Evolutionary conservation across 805 yeast genomes (phyloP).

Genomic region (Wickerhamiella brachini): DNA sequence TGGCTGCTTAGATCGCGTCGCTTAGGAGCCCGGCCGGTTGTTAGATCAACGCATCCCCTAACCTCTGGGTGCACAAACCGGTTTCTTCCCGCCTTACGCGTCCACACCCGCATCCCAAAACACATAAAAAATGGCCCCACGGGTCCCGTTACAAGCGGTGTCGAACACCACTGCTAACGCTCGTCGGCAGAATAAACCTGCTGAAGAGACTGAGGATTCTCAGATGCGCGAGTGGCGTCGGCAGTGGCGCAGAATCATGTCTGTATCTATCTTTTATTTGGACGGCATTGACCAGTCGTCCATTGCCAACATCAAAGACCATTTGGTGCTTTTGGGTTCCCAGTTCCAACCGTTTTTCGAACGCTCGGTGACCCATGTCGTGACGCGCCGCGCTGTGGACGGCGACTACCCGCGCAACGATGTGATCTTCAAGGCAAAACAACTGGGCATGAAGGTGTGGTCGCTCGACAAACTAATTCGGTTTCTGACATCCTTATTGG

Average conservation of each 20-base stretch:
- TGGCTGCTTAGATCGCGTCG: too few relatives aligned
- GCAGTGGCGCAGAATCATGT: constrained; percentile 50
- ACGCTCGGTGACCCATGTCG: constrained; percentile 56
- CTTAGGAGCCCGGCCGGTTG: too few relatives aligned
- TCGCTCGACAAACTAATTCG: constrained; percentile 71
- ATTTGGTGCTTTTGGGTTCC: constrained; percentile 23
- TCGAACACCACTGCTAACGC: neutral
- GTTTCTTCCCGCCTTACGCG: neutral
- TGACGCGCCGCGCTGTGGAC: constrained; percentile 46
- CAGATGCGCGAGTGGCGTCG: constrained; percentile 37
- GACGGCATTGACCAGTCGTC: constrained; percentile 31
- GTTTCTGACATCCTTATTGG: constrained; percentile 35
- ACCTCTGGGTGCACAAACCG: neutral
- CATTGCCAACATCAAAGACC: constrained; percentile 18
- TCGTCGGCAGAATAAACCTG: neutral
- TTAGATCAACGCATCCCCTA: neutral
- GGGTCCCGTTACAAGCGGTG: constrained; percentile 8
- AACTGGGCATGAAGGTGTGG: constrained; percentile 69
- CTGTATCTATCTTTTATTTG: constrained; percentile 44
- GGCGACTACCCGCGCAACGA: constrained; percentile 37
- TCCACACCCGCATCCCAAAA: neutral
- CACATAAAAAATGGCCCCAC: neutral
- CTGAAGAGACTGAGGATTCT: neutral
- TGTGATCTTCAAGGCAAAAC: constrained; percentile 49
- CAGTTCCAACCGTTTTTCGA: constrained; percentile 46